phyloP scores from a whole-genome alignment of 1,139 yeast genomes.

The Nakaseomyces bracarensis region DNA sequence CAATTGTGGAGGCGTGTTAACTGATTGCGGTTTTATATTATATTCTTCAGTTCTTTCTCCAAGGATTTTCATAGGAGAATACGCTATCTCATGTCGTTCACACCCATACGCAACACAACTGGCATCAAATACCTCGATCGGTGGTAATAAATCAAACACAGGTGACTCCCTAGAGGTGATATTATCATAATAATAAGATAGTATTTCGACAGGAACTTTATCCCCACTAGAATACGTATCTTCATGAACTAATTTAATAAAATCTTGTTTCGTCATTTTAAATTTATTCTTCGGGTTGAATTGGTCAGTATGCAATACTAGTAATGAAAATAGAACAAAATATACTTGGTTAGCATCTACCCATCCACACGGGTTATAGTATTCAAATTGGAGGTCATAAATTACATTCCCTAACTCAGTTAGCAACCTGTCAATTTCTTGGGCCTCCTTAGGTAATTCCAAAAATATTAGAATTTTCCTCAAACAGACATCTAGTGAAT shows the following conservation, averaged over 20 bases:
- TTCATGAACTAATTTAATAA: slow-evolving; percentile 37
- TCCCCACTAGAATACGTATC: slow-evolving; percentile 35
- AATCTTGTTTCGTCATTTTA: slow-evolving; percentile 57
- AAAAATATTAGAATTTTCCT: slow-evolving; percentile 48
- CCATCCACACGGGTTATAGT: slow-evolving; percentile 23
- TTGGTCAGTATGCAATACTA: slow-evolving; percentile 62
- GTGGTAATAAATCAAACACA: slow-evolving; percentile 18
- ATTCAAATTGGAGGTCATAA: slow-evolving; percentile 32
- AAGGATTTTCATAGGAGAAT: slow-evolving; percentile 12
- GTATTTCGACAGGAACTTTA: slow-evolving; percentile 34
- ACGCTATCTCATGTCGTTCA: slow-evolving; percentile 6
- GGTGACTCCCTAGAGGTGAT: slow-evolving; percentile 49
- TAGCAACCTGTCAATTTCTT: slow-evolving; percentile 59
- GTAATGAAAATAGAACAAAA: slow-evolving; percentile 49
- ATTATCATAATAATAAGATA: slow-evolving; percentile 55
- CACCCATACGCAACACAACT: slow-evolving; percentile 1
- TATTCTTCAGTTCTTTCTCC: slow-evolving; percentile 1
- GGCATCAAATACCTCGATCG: not conserved
- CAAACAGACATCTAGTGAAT: slow-evolving; percentile 56
- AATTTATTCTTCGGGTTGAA: slow-evolving; percentile 55
- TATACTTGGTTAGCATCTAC: slow-evolving; percentile 43
- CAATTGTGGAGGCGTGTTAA: slow-evolving; percentile 2
- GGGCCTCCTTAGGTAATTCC: slow-evolving; percentile 58
- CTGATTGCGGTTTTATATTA: not conserved
- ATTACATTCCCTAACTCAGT: slow-evolving; percentile 46